These are phyloP conservation scores for Nephelium lappaceum DNA, from an alignment of 345 rosid species.

Conservation along the genomic window DNA sequence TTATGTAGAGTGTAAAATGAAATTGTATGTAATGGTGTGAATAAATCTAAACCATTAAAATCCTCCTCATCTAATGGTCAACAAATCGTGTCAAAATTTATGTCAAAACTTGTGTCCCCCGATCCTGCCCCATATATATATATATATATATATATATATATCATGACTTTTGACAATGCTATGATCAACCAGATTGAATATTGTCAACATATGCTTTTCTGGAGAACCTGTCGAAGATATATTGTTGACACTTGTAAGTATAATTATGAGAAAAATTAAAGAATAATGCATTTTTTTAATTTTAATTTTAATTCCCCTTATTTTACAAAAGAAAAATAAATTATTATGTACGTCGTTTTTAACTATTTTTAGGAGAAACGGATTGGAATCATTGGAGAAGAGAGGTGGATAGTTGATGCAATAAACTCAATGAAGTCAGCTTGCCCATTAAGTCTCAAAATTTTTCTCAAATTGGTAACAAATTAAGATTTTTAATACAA, in stretches of 20 bases:
- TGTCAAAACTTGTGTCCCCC: no score
- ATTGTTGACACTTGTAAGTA: slow-evolving; percentile 29
- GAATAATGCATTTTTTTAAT: no score
- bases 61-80: no score
- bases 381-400: not conserved
- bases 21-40: no score
- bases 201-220: slow-evolving; percentile 33
- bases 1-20: no score
- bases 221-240: slow-evolving; percentile 27
- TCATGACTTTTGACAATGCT: not conserved
- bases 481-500: not conserved
- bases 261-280: not conserved
- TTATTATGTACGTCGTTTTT: no score
- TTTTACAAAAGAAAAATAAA: no score
- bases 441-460: slow-evolving; percentile 33
- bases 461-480: slow-evolving; percentile 31
- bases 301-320: no score
- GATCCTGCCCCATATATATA: no score
- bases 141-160: no score
- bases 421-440: slow-evolving; percentile 27
- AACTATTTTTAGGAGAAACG: slow-evolving; percentile 12
- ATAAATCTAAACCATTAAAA: no score
- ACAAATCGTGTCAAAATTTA: no score
- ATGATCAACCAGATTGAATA: slow-evolving; percentile 17
- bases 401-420: slow-evolving; percentile 30